A percentile compares a stretch with the other conserved stretches of the same genome.
These are phyloP conservation scores for Mortierella sp. DNA, from an alignment of 371 early-diverging fungal genomes.

Conservation along the genomic window DNA sequence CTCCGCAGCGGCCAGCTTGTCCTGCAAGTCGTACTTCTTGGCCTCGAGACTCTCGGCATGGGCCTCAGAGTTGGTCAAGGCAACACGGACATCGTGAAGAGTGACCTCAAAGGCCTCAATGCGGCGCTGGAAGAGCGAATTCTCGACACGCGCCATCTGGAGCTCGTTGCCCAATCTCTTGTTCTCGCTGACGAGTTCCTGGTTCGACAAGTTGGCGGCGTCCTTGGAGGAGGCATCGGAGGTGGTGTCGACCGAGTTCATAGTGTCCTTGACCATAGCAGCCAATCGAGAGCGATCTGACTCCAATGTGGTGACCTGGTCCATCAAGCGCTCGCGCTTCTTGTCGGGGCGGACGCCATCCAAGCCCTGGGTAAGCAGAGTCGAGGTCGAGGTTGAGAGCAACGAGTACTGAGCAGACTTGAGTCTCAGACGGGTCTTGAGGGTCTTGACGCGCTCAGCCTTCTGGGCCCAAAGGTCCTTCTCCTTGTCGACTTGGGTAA, in stretches of 20 bases:
- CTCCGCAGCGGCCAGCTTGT: constrained; percentile 42
- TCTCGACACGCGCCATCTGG: constrained; percentile 54
- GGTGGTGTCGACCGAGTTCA: constrained; percentile 22
- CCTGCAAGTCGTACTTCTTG: constrained; percentile 55
- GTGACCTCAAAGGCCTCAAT: constrained; percentile 55
- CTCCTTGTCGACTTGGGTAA: constrained; percentile 31
- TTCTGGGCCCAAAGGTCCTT: constrained; percentile 36
- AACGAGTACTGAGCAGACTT: constrained; percentile 43
- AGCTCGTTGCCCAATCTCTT: constrained; percentile 33
- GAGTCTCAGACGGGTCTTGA: constrained; percentile 39
- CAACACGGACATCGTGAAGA: constrained; percentile 54
- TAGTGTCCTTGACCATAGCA: constrained; percentile 54
- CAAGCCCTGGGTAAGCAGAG: constrained; percentile 27
- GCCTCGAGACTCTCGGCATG: constrained; percentile 51
- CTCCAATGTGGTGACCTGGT: constrained; percentile 48
- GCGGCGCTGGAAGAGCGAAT: constrained; percentile 46
- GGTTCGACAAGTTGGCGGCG: constrained; percentile 23
- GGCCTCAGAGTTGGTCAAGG: constrained; percentile 45
- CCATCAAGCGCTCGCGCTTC: constrained; percentile 53
- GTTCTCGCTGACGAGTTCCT: constrained; percentile 43
- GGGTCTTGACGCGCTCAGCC: constrained; percentile 20
- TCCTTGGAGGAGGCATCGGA: constrained; percentile 11
- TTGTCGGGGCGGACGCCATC: constrained; percentile 53
- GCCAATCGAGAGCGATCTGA: constrained; percentile 53
- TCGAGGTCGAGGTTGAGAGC: constrained; percentile 49